These are phyloP conservation scores for Phaeosphaeria sp. DNA, from an alignment of 2,329 filamentous ascomycete species.

Conservation along the genomic window DNA sequence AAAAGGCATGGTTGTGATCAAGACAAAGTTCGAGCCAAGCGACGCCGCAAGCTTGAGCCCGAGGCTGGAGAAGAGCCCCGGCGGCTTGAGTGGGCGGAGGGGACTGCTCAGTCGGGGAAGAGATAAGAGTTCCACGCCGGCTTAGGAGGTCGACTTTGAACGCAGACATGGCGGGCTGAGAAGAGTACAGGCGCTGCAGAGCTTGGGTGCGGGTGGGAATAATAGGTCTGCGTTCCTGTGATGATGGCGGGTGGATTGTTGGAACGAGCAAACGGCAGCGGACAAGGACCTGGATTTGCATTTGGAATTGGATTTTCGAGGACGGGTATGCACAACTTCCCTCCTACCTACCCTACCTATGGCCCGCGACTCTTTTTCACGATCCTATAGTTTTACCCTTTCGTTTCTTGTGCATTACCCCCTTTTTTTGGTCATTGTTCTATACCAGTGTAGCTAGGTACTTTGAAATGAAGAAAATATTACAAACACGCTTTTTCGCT, in stretches of 20 bases:
- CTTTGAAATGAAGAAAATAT: no score
- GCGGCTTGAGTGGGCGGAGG: conserved; percentile 24
- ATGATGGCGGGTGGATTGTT: background rate
- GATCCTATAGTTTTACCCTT: background rate
- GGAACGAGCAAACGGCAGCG: no score
- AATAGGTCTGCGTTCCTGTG: background rate
- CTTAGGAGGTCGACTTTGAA: conserved; percentile 13
- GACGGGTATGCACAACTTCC: background rate
- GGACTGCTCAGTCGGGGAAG: conserved; percentile 55
- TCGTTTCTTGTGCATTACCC: background rate
- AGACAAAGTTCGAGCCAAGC: conserved; percentile 71
- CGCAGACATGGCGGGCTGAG: background rate
- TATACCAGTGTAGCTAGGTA: conserved; percentile 6
- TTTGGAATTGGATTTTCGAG: background rate
- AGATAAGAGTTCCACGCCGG: conserved; percentile 22
- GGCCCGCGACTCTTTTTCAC: background rate
- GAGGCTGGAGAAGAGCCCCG: conserved; percentile 2
- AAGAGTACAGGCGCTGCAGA: background rate
- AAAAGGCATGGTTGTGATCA: conserved; percentile 72
- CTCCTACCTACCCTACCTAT: background rate
- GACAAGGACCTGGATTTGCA: no score
- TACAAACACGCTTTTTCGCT: no score
- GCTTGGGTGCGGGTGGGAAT: background rate
- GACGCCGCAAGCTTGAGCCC: conserved; percentile 45
- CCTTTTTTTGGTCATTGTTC: background rate